phyloP scores from a whole-genome alignment of 345 rosid genomes.

The Durio zibethinus region DNA sequence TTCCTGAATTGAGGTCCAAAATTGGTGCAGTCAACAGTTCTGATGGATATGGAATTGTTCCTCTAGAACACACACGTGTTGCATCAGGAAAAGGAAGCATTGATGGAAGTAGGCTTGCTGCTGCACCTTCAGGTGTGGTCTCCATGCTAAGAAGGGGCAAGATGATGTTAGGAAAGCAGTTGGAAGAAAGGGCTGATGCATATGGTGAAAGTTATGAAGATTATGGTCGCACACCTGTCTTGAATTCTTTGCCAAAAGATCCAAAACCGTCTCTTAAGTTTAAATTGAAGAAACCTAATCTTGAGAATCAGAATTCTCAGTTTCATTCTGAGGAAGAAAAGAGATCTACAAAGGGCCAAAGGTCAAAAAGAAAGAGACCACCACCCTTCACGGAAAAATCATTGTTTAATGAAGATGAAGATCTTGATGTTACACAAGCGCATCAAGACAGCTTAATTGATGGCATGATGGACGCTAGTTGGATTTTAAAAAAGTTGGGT shows the following conservation, averaged over 20 bases:
- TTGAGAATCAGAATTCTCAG: slow-evolving; percentile 54
- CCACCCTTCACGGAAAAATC: slow-evolving; percentile 54
- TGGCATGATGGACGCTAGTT: slow-evolving; percentile 94
- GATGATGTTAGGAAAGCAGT: slow-evolving; percentile 38
- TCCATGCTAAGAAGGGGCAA: slow-evolving; percentile 42
- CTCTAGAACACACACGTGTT: slow-evolving; percentile 37
- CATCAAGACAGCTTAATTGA: slow-evolving; percentile 61
- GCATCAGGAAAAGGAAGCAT: slow-evolving; percentile 41
- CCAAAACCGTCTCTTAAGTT: slow-evolving; percentile 74
- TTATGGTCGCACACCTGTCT: slow-evolving; percentile 43
- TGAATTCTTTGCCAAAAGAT: slow-evolving; percentile 55
- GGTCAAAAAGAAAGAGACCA: slow-evolving; percentile 94
- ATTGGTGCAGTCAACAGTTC: slow-evolving; percentile 26
- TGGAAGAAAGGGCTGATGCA: slow-evolving; percentile 42
- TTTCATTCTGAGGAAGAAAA: slow-evolving; percentile 58
- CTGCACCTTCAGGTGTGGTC: slow-evolving; percentile 41
- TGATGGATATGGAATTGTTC: slow-evolving; percentile 35
- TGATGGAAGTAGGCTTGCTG: slow-evolving; percentile 40
- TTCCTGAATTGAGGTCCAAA: slow-evolving; percentile 37
- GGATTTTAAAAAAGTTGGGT: slow-evolving; percentile 92
- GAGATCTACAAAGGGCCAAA: slow-evolving; percentile 79
- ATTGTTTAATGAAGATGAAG: slow-evolving; percentile 60
- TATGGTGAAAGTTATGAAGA: slow-evolving; percentile 52
- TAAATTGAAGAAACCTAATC: slow-evolving; percentile 73
- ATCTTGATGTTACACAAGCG: slow-evolving; percentile 37